Base-by-base conservation (phyloP, 371 early-diverging fungal species). In the Mucor mucedo region DNA sequence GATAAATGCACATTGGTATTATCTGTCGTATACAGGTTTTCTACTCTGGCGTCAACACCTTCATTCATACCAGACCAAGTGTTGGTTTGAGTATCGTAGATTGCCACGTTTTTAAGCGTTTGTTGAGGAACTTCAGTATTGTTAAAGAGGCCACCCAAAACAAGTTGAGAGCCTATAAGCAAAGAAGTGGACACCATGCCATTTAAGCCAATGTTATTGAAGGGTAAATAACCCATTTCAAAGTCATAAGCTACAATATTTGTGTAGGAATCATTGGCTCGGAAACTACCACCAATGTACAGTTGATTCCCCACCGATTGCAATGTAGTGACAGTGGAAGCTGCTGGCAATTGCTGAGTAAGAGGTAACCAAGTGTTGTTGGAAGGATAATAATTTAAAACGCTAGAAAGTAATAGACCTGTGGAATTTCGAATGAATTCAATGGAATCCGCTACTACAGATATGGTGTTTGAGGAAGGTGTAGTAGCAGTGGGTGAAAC, bases 261-360 rank as follows among this genome's bases (percentile, higher is more conserved):
- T 9, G 66, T 65, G 28, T 65, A 72, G 2, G 66, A 62, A 16
- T 50, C 55, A 44, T 71, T 75, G 8, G 50, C 7, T 27, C 52
- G 33, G 21, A 69, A 80, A 27, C 67, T 61, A 5, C 81, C 81
- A 9, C 77, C 78, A 58, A 80, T 75, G 40, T 76, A 80, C 10
- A 80, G 54, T 1, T 14, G 39, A 45, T 65, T 58, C 1, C 66
- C 77, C 10, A 38, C 10, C 14, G 70, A 66, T 39, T 76, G 70
- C 32, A 81, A 66, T 0, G 69, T 55, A n/a, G 45, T 62, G 0
- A 81, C 75, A 8, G 60, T 61, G 2, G 82, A 66, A 4, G 70
- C 66, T 9, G 41, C 14, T 10, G 68, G 39, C 10, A 81, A 45
- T 70, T 81, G 82, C 33, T 78, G 75, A 72, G 67, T 65, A 35